Base-by-base conservation (phyloP, 768 basidiomycete genomes). In the Hydnum rufescens region DNA sequence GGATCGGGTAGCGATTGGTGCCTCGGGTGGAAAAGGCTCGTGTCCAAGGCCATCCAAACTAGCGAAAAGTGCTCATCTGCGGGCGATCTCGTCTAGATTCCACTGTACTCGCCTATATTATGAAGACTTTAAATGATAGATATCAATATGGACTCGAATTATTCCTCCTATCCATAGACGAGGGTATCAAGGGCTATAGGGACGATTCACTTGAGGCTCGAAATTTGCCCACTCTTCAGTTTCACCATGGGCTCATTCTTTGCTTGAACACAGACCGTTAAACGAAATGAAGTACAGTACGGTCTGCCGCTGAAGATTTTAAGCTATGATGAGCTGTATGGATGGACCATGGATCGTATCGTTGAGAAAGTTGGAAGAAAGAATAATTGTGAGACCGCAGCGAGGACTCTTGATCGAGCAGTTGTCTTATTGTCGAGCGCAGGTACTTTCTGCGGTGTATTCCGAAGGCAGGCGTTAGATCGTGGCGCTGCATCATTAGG, bases 341-440 rank as follows among this genome's bases (percentile, higher is more conserved):
- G 95, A 18, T 97, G 95, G 93, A 97, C 93, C 1, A 99, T 99
- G 93, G 95, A 99, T 59, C 74, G 77, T 16, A 86, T 99, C 53
- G 93, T 99, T 44, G 73, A 79, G n/a, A 80, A 92, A 64, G 77
- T 97, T 25, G 95, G 95, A 30, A 78, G 77, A 68, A 95, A 95
- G 73, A 96, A 95, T 60, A 99, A 97, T 60, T 99, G 95, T 69
- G 51, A 43, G 68, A 18, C 8, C 4, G 4, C 31, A 16, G 23
- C n/a, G 3, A 13, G 4, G 26, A 32, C 13, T 34, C 13, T 43
- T 5, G 19, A 36, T 22, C 28, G 8, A 16, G 25, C 28, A 22
- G n/a, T 4, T 29, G 25, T 28, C 36, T 54, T n/a, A 5, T 23
- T 39, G 32, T 2, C 34, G 3, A 8, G 5, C 3, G 32, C 3